Base-by-base conservation (phyloP, 2,329 filamentous ascomycete species). In the Aspergillus novofumigatus region DNA sequence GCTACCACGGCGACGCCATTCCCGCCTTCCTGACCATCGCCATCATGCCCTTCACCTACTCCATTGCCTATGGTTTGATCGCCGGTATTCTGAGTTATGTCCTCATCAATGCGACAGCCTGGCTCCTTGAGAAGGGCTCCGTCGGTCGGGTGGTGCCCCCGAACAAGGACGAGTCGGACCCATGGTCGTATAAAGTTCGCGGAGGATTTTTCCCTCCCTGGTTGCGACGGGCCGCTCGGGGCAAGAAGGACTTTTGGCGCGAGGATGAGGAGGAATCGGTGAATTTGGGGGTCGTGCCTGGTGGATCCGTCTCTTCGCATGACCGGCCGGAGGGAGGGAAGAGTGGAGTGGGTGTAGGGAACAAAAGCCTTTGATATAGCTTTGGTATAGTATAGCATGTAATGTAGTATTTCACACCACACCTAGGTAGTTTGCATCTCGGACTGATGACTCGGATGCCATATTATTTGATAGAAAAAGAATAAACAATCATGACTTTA, bases 31-130 rank as follows among this genome's bases (percentile, higher is more conserved):
- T 95, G 38, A 92, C 89, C 52, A 88, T 96, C 61, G 85, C 87
- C 56, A 77, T 92, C 59, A 95, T 96, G 91, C 91, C 91, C 0
- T 94, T 95, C 75, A 92, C 89, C 1, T 96, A 94, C 78, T 90
- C 86, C 44, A 94, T 95, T 67, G 90, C 91, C 11, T 90, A 95
- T 68, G 91, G 91, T 50, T 80, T 96, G 17, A 95, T 95, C 65
- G 89, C 84, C 1, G 90, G 91, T 53, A 88, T 95, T 66, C 80
- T 87, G 67, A 85, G 85, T 42, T 95, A 95, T 74, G 87, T 88
- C 48, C 69, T 89, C 61, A 82, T 96, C 75, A 95, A 96, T 75
- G 83, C 80, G 0, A 68, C 81, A 11, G 86, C 90, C 11, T 92
- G 84, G 83, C 56, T 89, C 50, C 74, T 95, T 63, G 86, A 89